These are phyloP conservation scores for Erysimum cheiri DNA, from an alignment of 441 rosid species.

Conservation along the genomic window DNA sequence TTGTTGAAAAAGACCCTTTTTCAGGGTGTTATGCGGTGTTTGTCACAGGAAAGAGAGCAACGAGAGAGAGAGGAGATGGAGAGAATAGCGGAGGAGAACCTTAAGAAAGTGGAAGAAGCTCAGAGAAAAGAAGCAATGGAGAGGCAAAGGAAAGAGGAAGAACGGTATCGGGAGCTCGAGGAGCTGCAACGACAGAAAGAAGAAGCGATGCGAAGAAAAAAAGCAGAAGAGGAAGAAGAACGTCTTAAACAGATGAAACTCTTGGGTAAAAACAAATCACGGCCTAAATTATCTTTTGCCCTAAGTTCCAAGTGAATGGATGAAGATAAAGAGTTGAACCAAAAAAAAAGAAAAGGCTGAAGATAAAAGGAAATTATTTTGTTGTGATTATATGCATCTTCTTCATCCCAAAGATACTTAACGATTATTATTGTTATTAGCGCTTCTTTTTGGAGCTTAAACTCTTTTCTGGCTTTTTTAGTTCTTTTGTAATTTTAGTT, in stretches of 20 bases:
- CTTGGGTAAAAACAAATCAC: slow-evolving; percentile 90
- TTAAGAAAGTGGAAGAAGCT: slow-evolving; percentile 79
- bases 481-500: neutral
- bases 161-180: slow-evolving; percentile 79
- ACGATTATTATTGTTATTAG: slow-evolving; percentile 13
- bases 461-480: neutral
- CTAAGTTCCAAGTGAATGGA: slow-evolving; percentile 75
- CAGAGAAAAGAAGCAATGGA: slow-evolving; percentile 89
- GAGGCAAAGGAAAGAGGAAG: slow-evolving; percentile 85
- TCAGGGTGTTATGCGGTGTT: slow-evolving; percentile 45
- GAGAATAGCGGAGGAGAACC: slow-evolving; percentile 78
- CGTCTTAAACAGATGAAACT: slow-evolving; percentile 85
- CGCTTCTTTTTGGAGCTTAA: neutral
- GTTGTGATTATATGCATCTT: slow-evolving; percentile 18
- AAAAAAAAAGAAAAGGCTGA: neutral
- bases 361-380: neutral
- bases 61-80: slow-evolving; percentile 79
- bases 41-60: slow-evolving; percentile 70
- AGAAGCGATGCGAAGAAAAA: slow-evolving; percentile 82
- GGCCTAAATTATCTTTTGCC: slow-evolving; percentile 91
- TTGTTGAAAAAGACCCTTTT: slow-evolving; percentile 19
- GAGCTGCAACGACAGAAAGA: slow-evolving; percentile 82
- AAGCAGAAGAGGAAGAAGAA: slow-evolving; percentile 93
- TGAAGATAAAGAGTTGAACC: neutral
- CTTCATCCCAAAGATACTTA: slow-evolving; percentile 4